A percentile compares a stretch with the other conserved stretches of the same genome.
These are phyloP conservation scores for Xerocomus cyaneibrunnescens DNA, from an alignment of 1,284 basidiomycete genomes.

Conservation along the genomic window DNA sequence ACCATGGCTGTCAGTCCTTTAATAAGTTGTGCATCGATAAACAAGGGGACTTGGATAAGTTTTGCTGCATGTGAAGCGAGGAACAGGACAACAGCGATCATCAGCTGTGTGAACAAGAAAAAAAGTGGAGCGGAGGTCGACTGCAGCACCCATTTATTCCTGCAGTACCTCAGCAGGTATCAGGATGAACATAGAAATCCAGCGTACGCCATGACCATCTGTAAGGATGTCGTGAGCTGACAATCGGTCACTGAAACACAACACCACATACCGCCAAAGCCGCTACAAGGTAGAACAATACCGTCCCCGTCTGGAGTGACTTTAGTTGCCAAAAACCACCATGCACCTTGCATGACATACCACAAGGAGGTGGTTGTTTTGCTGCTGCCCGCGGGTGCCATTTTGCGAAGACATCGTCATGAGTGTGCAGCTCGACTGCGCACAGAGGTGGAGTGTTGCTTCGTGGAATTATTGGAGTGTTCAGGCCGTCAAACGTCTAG, in stretches of 20 bases:
- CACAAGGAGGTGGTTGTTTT: constrained; percentile 32
- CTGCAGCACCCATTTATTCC: constrained; percentile 81
- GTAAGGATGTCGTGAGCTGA: constrained; percentile 19
- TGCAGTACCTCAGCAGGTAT: constrained; percentile 32
- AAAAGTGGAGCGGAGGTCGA: constrained; percentile 72
- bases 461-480: not conserved
- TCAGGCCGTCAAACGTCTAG: not conserved
- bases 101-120: constrained; percentile 79
- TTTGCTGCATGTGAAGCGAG: constrained; percentile 59
- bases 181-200: constrained; percentile 3
- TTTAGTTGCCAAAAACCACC: constrained; percentile 7
- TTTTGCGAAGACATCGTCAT: constrained; percentile 29
- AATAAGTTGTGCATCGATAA: constrained; percentile 58
- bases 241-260: not conserved
- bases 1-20: constrained; percentile 76
- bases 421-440: not conserved
- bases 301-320: constrained; percentile 54
- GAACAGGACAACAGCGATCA: constrained; percentile 78
- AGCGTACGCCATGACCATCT: constrained; percentile 79
- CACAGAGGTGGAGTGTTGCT: not conserved
- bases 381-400: constrained; percentile 30
- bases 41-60: constrained; percentile 59
- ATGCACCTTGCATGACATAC: constrained; percentile 20
- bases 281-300: constrained; percentile 78
- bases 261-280: constrained; percentile 69